Evolutionary conservation across 441 rosid genomes (phyloP).

Genomic region (Arabidopsis lyrata): DNA sequence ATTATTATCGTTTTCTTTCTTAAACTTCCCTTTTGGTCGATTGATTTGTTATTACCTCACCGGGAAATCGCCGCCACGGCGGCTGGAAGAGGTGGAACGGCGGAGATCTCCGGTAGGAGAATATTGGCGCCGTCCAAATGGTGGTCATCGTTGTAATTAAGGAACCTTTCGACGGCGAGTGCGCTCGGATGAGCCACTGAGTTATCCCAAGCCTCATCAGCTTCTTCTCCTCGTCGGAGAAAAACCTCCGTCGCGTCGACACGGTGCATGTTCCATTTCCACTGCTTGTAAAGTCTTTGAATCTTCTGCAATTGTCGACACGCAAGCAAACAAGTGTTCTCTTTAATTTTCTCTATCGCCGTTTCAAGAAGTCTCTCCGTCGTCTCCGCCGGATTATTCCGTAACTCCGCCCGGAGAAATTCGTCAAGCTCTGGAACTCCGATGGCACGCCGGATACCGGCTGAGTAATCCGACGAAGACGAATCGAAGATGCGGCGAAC

Average conservation of each 20-base stretch:
- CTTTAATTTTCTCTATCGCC: constrained; percentile 65
- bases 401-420: constrained; percentile 50
- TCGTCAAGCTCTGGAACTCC: constrained; percentile 74
- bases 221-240: constrained; percentile 53
- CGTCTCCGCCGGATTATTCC: constrained; percentile 28
- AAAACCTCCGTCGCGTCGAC: constrained; percentile 81
- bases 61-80: constrained; percentile 60
- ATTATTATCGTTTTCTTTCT: not conserved
- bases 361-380: constrained; percentile 50
- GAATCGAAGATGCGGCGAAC: constrained; percentile 60
- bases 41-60: constrained; percentile 29
- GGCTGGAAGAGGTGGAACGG: constrained; percentile 51
- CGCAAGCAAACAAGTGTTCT: constrained; percentile 62
- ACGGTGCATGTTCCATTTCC: constrained; percentile 75
- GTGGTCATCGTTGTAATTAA: constrained; percentile 40
- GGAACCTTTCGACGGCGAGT: constrained; percentile 57
- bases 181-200: constrained; percentile 63
- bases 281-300: constrained; percentile 48
- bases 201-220: constrained; percentile 73
- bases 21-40: constrained; percentile 1
- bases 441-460: constrained; percentile 72
- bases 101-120: constrained; percentile 39
- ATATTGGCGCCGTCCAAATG: constrained; percentile 40
- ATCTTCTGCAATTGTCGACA: constrained; percentile 68
- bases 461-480: constrained; percentile 48